These are phyloP conservation scores for Cutaneotrichosporon curvatum DNA, from an alignment of 1,284 basidiomycete species.

Conservation along the genomic window DNA sequence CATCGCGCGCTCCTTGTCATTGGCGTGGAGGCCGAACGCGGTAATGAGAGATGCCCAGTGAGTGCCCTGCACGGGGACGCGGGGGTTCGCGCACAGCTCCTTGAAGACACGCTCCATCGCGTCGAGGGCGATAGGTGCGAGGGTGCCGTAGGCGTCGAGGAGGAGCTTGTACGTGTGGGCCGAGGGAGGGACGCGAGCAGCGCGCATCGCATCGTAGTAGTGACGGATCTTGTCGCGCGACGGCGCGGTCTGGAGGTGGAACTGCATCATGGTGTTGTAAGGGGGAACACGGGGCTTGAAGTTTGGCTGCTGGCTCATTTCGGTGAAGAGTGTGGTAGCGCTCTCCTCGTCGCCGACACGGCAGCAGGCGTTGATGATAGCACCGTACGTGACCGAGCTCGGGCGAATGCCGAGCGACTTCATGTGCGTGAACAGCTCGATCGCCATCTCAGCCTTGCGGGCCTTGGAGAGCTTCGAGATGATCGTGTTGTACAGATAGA, in stretches of 20 bases:
- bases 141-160: constrained; percentile 80
- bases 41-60: constrained; percentile 93
- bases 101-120: constrained; percentile 70
- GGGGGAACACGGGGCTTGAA: constrained; percentile 89
- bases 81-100: constrained; percentile 52
- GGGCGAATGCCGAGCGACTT: constrained; percentile 55
- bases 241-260: constrained; percentile 83
- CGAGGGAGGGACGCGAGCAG: constrained; percentile 62
- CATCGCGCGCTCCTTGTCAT: constrained; percentile 71
- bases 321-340: constrained; percentile 74
- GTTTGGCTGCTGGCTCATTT: constrained; percentile 68
- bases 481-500: constrained; percentile 90
- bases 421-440: constrained; percentile 80
- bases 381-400: constrained; percentile 88
- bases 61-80: constrained; percentile 63
- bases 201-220: constrained; percentile 67
- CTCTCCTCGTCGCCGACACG: constrained; percentile 81
- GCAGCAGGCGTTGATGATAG: constrained; percentile 84
- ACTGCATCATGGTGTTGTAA: constrained; percentile 91
- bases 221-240: constrained; percentile 67
- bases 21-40: constrained; percentile 73
- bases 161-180: constrained; percentile 93
- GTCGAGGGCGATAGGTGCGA: constrained; percentile 72
- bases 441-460: constrained; percentile 77
- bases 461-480: constrained; percentile 91